Evolutionary conservation across 169 alveolate genomes (phyloP).

Genomic region (Eimeria acervulina): DNA sequence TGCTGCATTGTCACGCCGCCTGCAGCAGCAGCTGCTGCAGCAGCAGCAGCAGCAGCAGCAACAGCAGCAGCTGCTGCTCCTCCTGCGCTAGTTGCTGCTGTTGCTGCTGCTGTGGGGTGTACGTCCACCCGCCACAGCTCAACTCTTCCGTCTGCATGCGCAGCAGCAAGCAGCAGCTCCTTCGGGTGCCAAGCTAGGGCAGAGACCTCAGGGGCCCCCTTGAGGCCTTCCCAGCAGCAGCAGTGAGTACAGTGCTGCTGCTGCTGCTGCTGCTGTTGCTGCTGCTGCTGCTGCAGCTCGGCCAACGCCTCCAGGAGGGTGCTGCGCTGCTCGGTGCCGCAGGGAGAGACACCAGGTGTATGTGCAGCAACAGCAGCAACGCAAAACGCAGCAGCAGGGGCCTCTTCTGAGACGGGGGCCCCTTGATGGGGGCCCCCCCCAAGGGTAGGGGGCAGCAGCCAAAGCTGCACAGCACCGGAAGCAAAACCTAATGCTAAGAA

Average conservation of each 20-base stretch:
- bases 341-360: neutral
- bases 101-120: slow-evolving; percentile 20
- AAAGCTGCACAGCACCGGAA: slow-evolving; percentile 37
- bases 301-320: slow-evolving; percentile 8
- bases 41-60: neutral
- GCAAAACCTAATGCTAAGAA: slow-evolving; percentile 64
- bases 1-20: slow-evolving; percentile 5
- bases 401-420: too few species aligned
- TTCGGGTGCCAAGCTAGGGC: slow-evolving; percentile 73
- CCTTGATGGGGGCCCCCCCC: too few species aligned
- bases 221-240: slow-evolving; percentile 43
- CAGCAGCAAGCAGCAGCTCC: slow-evolving; percentile 65
- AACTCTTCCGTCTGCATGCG: slow-evolving; percentile 50
- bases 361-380: neutral
- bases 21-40: slow-evolving; percentile 1
- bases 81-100: neutral
- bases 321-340: slow-evolving; percentile 45
- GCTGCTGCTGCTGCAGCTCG: slow-evolving; percentile 63
- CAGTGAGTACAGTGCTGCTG: neutral
- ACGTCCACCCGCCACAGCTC: slow-evolving; percentile 50
- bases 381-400: too few species aligned
- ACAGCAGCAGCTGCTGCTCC: slow-evolving; percentile 29
- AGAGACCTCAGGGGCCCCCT: slow-evolving; percentile 35
- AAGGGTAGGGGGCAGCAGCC: slow-evolving; percentile 56
- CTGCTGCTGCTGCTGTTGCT: slow-evolving; percentile 33